Evolutionary conservation across 1,139 yeast genomes (phyloP), one percentile per base, ranked within the genome.

Genomic region (Saccharomycopsis hybrid): DNA sequence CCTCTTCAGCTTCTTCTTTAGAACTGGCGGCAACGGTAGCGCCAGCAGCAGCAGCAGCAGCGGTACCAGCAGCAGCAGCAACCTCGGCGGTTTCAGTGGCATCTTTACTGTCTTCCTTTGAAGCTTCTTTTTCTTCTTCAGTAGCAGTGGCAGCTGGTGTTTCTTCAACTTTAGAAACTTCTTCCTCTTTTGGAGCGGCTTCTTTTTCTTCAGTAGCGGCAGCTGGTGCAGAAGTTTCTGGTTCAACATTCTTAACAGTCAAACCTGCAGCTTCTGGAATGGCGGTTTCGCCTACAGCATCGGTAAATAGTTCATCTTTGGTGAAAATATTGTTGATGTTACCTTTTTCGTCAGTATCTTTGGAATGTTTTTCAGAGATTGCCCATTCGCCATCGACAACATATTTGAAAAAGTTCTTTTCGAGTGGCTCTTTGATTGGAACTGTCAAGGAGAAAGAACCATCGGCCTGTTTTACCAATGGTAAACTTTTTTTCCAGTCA

Each of bases 311-410:
- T 9, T 63, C 62, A 4, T 67, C 63, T 24, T 62, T 60, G 42
- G 67, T 71, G 55, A 84, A 64, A 41, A 70, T 74, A 61, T 85
- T 85, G 70, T 85, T 85, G 46, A 72, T 74, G 59, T 73, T 80
- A 9, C 88, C 90, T 33, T 66, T 60, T 5, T 67, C 77, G 56
- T 75, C 82, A 27, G 68, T 68, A 53, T 69, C 68, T 41, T 71
- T 64, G 54, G 70, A 70, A 59, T 75, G 80, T 13, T 66, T 61
- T 2, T 68, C 62, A 50, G 77, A 75, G 25, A 77, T 72, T 36
- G 62, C 60, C 94, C 94, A 85, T 39, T 76, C 76, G 38, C 84
- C 90, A 61, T 85, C 90, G 46, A 85, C 86, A 51, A 85, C 77
- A 62, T 79, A 85, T 68, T 85, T 85, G 70, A 82, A 85, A 49